phyloP scores from a whole-genome alignment of 192 early-diverging fungal genomes.

The Backusella circina region DNA sequence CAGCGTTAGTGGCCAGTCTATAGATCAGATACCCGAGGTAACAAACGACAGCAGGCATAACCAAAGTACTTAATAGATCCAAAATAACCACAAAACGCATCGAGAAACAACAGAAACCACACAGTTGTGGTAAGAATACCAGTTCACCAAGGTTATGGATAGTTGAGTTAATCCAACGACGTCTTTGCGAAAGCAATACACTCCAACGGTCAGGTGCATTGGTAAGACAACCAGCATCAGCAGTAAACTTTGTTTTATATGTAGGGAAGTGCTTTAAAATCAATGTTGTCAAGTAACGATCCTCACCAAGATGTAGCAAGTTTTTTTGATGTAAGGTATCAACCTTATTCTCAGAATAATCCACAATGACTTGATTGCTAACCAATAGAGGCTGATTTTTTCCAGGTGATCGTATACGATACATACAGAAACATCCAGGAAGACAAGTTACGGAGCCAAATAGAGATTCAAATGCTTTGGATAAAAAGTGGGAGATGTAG shows the following conservation, averaged over 20 bases:
- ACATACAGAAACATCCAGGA: slow-evolving; percentile 99
- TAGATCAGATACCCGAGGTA: slow-evolving; percentile 87
- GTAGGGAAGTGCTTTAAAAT: slow-evolving; percentile 97
- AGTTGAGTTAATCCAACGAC: slow-evolving; percentile 99
- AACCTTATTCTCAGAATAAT: slow-evolving; percentile 91
- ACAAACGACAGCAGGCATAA: slow-evolving; percentile 87
- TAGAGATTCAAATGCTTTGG: slow-evolving; percentile 95
- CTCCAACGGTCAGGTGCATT: slow-evolving; percentile 91
- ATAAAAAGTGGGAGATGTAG: slow-evolving; percentile 92
- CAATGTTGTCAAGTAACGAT: slow-evolving; percentile 90
- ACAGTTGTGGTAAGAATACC: slow-evolving; percentile 87
- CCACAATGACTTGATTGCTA: slow-evolving; percentile 81
- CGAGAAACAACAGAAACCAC: slow-evolving; percentile 95
- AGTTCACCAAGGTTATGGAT: slow-evolving; percentile 97
- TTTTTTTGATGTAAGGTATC: slow-evolving; percentile 99
- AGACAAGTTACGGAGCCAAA: slow-evolving; percentile 97
- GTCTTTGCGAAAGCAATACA: slow-evolving; percentile 93
- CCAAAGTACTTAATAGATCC: slow-evolving; percentile 87
- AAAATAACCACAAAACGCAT: slow-evolving; percentile 95
- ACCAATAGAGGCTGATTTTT: slow-evolving; percentile 88
- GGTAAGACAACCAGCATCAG: slow-evolving; percentile 89
- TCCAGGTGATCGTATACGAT: slow-evolving; percentile 86
- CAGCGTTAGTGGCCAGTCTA: slow-evolving; percentile 46
- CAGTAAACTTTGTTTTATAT: slow-evolving; percentile 88
- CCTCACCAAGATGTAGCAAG: slow-evolving; percentile 95